These are phyloP conservation scores for Ceratocystis alfenasii DNA, from an alignment of 2,329 filamentous ascomycete species.

Conservation along the genomic window DNA sequence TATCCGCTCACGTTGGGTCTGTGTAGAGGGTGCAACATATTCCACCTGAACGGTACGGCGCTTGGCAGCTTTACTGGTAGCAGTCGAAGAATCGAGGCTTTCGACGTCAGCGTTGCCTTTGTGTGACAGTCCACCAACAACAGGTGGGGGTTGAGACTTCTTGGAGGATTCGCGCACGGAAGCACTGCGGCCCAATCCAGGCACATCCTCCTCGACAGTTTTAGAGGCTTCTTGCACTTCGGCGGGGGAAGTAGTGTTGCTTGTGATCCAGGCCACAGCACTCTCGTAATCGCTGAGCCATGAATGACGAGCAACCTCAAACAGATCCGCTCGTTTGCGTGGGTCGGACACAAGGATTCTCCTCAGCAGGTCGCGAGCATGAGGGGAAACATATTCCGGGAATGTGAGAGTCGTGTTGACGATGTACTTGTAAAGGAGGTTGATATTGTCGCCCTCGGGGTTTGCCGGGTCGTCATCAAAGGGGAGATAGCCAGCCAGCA, in stretches of 20 bases:
- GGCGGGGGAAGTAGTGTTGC: slow-evolving; percentile 73
- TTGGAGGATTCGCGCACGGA: slow-evolving; percentile 84
- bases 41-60: slow-evolving; percentile 92
- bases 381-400: slow-evolving; percentile 95
- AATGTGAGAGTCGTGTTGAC: slow-evolving; percentile 94
- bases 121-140: slow-evolving; percentile 53
- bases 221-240: slow-evolving; percentile 76
- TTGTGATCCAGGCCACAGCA: slow-evolving; percentile 92
- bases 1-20: slow-evolving; percentile 59
- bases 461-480: slow-evolving; percentile 98
- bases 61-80: slow-evolving; percentile 69
- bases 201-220: slow-evolving; percentile 42
- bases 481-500: slow-evolving; percentile 93
- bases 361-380: slow-evolving; percentile 81
- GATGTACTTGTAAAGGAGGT: slow-evolving; percentile 97
- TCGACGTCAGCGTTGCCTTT: slow-evolving; percentile 62
- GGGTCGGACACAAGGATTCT: slow-evolving; percentile 93
- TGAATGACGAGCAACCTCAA: slow-evolving; percentile 94
- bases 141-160: slow-evolving; percentile 33
- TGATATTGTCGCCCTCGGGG: slow-evolving; percentile 97
- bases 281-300: slow-evolving; percentile 97
- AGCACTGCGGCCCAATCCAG: slow-evolving; percentile 65
- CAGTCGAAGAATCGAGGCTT: slow-evolving; percentile 36
- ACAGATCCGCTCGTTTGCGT: slow-evolving; percentile 84
- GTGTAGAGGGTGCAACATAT: slow-evolving; percentile 83